Evolutionary conservation across 192 early-diverging fungal genomes (phyloP), one percentile per base, ranked within the genome.

Genomic region (Mortierella claussenii): DNA sequence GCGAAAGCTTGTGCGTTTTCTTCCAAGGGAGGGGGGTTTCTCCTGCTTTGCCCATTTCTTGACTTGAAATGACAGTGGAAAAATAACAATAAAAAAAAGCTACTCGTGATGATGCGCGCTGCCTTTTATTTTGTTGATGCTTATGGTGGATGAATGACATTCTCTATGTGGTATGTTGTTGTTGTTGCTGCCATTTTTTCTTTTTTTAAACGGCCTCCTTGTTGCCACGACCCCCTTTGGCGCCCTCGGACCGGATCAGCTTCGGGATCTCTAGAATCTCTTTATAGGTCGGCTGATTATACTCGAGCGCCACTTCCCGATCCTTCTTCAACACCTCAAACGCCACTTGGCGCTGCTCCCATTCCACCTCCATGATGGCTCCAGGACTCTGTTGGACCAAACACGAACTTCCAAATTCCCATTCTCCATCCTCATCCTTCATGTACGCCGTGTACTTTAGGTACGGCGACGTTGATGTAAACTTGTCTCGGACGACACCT

Each of bases 401-500:
- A 52, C 83, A 85, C 11, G 68, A 71, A 3, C 34, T 69, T 9
- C 48, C 62, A 60, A 85, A 85, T 12, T 85, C 69, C 83, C 83
- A 85, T 11, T 52, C 34, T n/a, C 81, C 79, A 21, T 81, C 83
- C 50, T 75, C 62, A 18, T 81, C 81, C 52, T 47, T 60, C 65
- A 67, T 67, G 23, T 67, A 76, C 9, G 73, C 73, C 0, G 63
- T 62, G 26, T 76, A 76, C 32, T 61, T 60, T n/a, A 76, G 53
- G 12, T 76, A 76, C 1, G 73, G 73, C 27, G 73, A 76, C 3
- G 28, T 32, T 6, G 0, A 8, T 34, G 48, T 45, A 48, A 44
- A 76, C 50, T 86, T 86, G 62, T 86, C 69, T 23, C 79, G 65
- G 17, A 79, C 54, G 18, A 86, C 51, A 32, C 80, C 85, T 18